phyloP scores from a whole-genome alignment of 2,329 filamentous ascomycete genomes.

The Setomelanomma holmii region DNA sequence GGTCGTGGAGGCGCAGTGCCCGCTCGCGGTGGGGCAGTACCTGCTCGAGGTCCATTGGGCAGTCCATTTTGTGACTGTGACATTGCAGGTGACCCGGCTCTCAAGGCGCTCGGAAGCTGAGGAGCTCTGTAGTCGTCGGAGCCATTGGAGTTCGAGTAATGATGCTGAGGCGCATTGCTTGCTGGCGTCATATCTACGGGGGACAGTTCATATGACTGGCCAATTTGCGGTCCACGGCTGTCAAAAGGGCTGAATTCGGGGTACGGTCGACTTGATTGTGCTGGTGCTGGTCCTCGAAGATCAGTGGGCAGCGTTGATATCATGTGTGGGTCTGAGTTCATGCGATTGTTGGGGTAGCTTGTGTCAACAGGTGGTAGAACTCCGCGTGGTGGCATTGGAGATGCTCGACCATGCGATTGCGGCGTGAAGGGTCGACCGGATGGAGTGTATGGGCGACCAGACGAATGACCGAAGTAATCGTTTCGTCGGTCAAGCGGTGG shows the following conservation, averaged over 20 bases:
- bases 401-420: constrained; percentile 38
- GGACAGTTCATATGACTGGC: constrained; percentile 43
- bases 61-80: constrained; percentile 25
- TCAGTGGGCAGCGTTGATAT: constrained; percentile 31
- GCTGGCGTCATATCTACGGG: constrained; percentile 40
- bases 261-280: constrained; percentile 24
- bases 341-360: constrained; percentile 28
- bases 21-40: constrained; percentile 27
- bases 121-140: constrained; percentile 31
- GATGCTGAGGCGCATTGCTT: constrained; percentile 21
- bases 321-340: constrained; percentile 30
- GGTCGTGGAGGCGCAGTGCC: constrained; percentile 42
- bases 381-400: constrained; percentile 33
- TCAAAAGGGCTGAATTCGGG: constrained; percentile 43
- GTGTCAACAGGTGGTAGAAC: constrained; percentile 42
- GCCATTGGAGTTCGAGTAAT: constrained; percentile 28
- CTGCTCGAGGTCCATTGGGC: constrained; percentile 23
- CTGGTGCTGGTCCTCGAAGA: constrained; percentile 16
- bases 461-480: constrained; percentile 38
- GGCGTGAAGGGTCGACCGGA: constrained; percentile 36
- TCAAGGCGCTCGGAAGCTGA: constrained; percentile 33
- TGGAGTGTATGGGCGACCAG: constrained; percentile 28
- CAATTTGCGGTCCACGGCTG: constrained; percentile 31
- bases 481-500: constrained; percentile 35
- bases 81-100: constrained; percentile 38